Base-by-base conservation (phyloP, 2,329 filamentous ascomycete genomes). In the Ophiostoma novo-ulmi region DNA sequence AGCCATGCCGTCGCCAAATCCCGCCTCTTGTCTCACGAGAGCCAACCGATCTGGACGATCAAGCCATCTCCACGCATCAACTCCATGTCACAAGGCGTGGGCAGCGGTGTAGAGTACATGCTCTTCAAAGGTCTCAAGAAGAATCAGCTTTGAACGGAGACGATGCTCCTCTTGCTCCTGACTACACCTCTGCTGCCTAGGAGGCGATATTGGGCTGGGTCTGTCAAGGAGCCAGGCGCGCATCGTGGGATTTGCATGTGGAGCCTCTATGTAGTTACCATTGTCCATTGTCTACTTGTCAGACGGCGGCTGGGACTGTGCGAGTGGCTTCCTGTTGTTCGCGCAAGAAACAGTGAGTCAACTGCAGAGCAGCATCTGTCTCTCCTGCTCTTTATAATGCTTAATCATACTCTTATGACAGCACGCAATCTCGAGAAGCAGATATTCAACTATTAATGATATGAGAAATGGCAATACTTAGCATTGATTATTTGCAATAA, bases 151-250 rank as follows among this genome's bases (percentile, higher is more conserved):
- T 44, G 39, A 10, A 63, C 58, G 22, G 26, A 61, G 58, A 6
- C 26, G 26, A 31, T 35, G 58, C 58, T 61, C 58, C 58, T 61
- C 58, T 35, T n/a, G 17, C 44, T 48, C 17, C 17, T 48, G 44
- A n/a, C 44, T 48, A n/a, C 20, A n/a, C 44, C 58, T 61, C 58
- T 63, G 58, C 26, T 63, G 58, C 58, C 58, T 63, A 36, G 58
- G 22, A 35, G 58, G 58, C 58, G 26, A 63, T 36, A 31, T 17
- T 5, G 22, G 58, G 5, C 44, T 48, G n/a, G 10, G n/a, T 13
- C 3, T 20, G 44, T 48, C 31, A 3, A 31, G 31, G 38, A 39
- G 3, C 10, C 38, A 13, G 10, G 38, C 38, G 38, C 14, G 44
- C 44, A 48, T 48, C 44, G 44, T 48, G 44, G 44, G 44, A 48